Conservation (phyloP, 805 yeast species). For the Kodamaea neixiangensis region DNA sequence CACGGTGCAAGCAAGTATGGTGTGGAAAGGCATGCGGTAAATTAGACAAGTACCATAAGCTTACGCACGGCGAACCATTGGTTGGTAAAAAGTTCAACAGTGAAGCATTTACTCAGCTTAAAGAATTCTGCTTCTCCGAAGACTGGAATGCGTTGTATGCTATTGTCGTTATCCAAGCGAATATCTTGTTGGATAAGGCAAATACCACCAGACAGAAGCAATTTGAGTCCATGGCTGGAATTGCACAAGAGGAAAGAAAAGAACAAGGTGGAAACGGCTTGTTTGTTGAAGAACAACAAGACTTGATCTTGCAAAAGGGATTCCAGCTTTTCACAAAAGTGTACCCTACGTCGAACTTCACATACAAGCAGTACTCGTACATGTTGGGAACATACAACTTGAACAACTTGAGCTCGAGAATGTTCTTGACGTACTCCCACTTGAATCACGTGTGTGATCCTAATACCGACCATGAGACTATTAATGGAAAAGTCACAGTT, state of each 20-base stretch:
- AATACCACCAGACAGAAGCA: slow-evolving; percentile 42
- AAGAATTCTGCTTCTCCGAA: slow-evolving; percentile 61
- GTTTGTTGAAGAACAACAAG: slow-evolving; percentile 57
- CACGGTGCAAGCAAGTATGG: slow-evolving; percentile 63
- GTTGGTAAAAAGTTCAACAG: slow-evolving; percentile 30
- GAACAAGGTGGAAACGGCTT: slow-evolving; percentile 57
- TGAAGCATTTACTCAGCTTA: slow-evolving; percentile 56
- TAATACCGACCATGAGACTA: slow-evolving; percentile 56
- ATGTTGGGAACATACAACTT: slow-evolving; percentile 74
- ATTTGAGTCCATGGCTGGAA: slow-evolving; percentile 64
- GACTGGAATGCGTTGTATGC: slow-evolving; percentile 72
- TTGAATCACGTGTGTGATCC: slow-evolving; percentile 79
- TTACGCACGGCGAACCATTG: slow-evolving; percentile 44
- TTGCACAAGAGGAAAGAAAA: slow-evolving; percentile 67
- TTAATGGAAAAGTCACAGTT: slow-evolving; percentile 54
- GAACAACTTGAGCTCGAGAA: slow-evolving; percentile 66
- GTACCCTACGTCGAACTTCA: slow-evolving; percentile 40
- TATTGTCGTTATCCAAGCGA: slow-evolving; percentile 57
- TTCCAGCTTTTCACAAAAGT: slow-evolving; percentile 49
- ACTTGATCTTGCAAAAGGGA: slow-evolving; percentile 60
- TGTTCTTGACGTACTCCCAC: slow-evolving; percentile 65
- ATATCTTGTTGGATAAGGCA: slow-evolving; percentile 42
- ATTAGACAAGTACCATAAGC: slow-evolving; percentile 35
- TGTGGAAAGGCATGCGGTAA: slow-evolving; percentile 65
- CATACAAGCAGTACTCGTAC: slow-evolving; percentile 56